Evolutionary conservation across 1,284 basidiomycete species (phyloP).

Genomic region (Ceratobasidium sp.): DNA sequence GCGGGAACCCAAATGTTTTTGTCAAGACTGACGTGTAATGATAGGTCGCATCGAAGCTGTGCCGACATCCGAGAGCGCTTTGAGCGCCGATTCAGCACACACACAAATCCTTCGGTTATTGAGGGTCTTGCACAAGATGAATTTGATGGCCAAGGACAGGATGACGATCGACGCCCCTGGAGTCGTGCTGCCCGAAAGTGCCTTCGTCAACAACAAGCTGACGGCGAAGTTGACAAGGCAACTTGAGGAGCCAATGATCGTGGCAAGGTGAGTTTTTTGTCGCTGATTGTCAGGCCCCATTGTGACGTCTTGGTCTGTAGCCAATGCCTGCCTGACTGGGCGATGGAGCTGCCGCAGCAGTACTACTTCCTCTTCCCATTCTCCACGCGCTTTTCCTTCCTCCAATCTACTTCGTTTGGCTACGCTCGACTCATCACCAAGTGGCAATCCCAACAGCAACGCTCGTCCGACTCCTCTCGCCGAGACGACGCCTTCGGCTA

Average conservation of each 20-base stretch:
- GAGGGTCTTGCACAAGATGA: constrained; percentile 82
- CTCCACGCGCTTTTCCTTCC: constrained; percentile 93
- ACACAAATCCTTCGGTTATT: constrained; percentile 91
- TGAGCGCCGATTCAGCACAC: constrained; percentile 73
- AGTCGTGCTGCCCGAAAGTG: constrained; percentile 65
- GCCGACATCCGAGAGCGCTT: constrained; percentile 18
- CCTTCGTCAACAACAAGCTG: constrained; percentile 97
- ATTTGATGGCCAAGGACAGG: constrained; percentile 65
- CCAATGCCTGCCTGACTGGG: constrained; percentile 96
- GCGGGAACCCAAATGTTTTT: not conserved
- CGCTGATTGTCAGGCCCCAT: not conserved
- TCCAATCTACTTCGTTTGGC: constrained; percentile 97
- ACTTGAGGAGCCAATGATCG: constrained; percentile 97
- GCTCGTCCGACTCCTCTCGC: constrained; percentile 71
- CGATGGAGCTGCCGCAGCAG: constrained; percentile 88
- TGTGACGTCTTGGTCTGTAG: constrained; percentile 55
- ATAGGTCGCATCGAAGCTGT: constrained; percentile 26
- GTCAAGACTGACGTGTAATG: not conserved
- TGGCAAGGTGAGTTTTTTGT: constrained; percentile 73
- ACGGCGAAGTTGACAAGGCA: constrained; percentile 98
- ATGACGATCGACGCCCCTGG: constrained; percentile 61
- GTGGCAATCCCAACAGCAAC: constrained; percentile 83
- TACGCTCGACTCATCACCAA: constrained; percentile 91
- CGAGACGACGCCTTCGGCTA: constrained; percentile 91
- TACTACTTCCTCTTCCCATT: constrained; percentile 99